Percentiles rank a stretch among this genome's conserved stretches.
These are phyloP conservation scores for Rubroshorea leprosula DNA, from an alignment of 345 rosid species.

Conservation along the genomic window DNA sequence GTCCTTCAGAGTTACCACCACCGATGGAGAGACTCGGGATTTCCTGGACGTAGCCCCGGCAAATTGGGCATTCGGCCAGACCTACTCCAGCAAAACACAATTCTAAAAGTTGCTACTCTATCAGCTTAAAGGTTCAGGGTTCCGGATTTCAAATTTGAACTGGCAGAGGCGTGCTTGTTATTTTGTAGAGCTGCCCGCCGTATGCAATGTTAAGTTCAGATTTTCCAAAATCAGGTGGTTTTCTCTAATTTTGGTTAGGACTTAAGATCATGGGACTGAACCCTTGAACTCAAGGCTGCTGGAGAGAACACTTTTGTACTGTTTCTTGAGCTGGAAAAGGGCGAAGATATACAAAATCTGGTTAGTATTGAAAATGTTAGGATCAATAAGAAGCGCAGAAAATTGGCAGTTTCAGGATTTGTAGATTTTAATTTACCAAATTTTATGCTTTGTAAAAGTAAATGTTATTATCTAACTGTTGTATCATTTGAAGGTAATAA, in stretches of 20 bases:
- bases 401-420: background rate
- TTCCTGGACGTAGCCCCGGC: slow-evolving; percentile 42
- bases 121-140: background rate
- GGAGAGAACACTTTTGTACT: too few species aligned
- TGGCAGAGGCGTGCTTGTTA: background rate
- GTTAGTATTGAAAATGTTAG: background rate
- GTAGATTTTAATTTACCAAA: background rate
- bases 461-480: too few species aligned
- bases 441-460: background rate
- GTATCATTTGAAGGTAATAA: too few species aligned
- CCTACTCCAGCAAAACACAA: slow-evolving; percentile 36
- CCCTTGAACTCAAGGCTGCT: background rate
- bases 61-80: slow-evolving; percentile 55
- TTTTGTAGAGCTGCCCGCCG: background rate
- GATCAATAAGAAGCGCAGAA: background rate
- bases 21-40: slow-evolving; percentile 33
- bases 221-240: background rate
- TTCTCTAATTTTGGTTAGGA: background rate
- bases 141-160: background rate
- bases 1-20: slow-evolving; percentile 46
- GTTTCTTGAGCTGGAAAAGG: too few species aligned
- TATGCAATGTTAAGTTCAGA: background rate
- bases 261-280: background rate
- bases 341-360: background rate
- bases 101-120: background rate